Conservation (phyloP, 495 filamentous ascomycete genomes). For the Penicillium nucicola region DNA sequence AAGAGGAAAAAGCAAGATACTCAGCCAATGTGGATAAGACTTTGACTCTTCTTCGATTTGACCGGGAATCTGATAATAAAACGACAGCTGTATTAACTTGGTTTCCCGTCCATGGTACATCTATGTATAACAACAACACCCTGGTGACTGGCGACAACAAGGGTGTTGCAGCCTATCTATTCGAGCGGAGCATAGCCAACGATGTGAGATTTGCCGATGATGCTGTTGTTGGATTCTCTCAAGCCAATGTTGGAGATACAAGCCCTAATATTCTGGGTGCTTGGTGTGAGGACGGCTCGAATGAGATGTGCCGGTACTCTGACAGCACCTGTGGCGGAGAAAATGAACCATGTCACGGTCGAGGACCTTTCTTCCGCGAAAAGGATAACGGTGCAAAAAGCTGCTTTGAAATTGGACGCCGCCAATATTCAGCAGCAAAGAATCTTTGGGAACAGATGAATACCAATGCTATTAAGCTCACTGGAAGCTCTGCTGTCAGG, state of each 20-base stretch:
- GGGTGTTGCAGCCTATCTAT: constrained; percentile 82
- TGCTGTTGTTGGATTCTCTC: constrained; percentile 94
- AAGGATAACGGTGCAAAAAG: constrained; percentile 69
- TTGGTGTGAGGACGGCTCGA: constrained; percentile 74
- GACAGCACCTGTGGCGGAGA: constrained; percentile 78
- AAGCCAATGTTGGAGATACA: constrained; percentile 91
- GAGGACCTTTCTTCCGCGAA: constrained; percentile 75
- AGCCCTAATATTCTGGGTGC: constrained; percentile 84
- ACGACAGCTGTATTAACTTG: constrained; percentile 80
- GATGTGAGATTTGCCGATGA: constrained; percentile 53
- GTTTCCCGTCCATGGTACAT: constrained; percentile 94
- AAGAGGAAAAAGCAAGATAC: constrained; percentile 71
- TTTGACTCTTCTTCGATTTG: constrained; percentile 80
- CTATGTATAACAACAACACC: constrained; percentile 89
- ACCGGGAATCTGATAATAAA: constrained; percentile 66
- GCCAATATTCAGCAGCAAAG: constrained; percentile 63
- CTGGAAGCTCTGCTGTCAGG: constrained; percentile 58
- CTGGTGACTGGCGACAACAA: constrained; percentile 94
- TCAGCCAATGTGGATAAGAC: constrained; percentile 79
- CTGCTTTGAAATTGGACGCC: constrained; percentile 70
- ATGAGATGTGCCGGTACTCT: constrained; percentile 62
- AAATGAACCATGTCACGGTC: constrained; percentile 75
- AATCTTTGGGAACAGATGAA: constrained; percentile 56
- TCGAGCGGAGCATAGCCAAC: constrained; percentile 67
- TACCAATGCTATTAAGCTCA: constrained; percentile 39